Percentiles rank a stretch among this genome's conserved stretches.
These are phyloP conservation scores for Cerioporus squamosus DNA, from an alignment of 1,284 basidiomycete species.

Conservation along the genomic window DNA sequence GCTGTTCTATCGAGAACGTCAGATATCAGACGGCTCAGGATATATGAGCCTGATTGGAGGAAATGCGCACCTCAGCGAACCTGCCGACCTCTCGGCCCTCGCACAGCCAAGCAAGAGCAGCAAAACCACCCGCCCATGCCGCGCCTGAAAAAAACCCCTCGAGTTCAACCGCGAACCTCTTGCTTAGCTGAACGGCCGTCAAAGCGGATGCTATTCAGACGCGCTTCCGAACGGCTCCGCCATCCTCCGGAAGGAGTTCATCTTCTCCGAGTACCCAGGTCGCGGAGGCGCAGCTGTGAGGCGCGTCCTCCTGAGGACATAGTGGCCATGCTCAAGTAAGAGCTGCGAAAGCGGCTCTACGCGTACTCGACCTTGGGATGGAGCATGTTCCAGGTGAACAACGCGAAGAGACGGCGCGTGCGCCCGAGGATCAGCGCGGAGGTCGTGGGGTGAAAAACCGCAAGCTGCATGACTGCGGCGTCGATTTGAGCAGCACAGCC, in stretches of 20 bases:
- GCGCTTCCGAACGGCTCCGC: conserved; percentile 88
- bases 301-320: conserved; percentile 97
- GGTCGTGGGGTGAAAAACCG: conserved; percentile 98
- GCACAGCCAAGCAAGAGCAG: conserved; percentile 42
- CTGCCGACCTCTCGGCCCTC: background rate
- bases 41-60: too few relatives aligned
- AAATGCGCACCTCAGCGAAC: too few relatives aligned
- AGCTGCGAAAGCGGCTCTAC: conserved; percentile 78
- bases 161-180: conserved; percentile 46
- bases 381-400: conserved; percentile 99
- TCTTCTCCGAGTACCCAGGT: conserved; percentile 95
- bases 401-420: conserved; percentile 86
- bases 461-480: conserved; percentile 94
- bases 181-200: conserved; percentile 85
- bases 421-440: conserved; percentile 83
- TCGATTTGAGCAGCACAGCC: conserved; percentile 95
- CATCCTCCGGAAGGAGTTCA: conserved; percentile 97
- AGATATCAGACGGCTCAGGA: background rate
- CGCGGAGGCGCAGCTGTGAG: conserved; percentile 88
- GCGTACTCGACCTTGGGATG: conserved; percentile 89
- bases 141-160: conserved; percentile 57
- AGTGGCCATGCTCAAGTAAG: conserved; percentile 87
- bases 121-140: conserved; percentile 58
- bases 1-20: background rate
- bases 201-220: too few relatives aligned